Conservation (phyloP, 352 stramenopile genomes). For the Albugo candida region DNA sequence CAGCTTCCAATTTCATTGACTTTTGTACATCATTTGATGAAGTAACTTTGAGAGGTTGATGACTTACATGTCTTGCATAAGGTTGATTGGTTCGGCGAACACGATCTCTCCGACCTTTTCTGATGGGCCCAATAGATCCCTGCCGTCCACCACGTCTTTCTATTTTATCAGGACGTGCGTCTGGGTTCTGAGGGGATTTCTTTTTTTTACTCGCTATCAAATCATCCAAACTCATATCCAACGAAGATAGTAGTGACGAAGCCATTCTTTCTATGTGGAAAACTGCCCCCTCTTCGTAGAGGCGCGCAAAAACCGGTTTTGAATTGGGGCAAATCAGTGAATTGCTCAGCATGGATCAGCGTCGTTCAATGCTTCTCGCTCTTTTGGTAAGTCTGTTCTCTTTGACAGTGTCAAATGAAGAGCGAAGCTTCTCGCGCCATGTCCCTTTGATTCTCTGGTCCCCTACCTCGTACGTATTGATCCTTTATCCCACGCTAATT, state of each 20-base stretch:
- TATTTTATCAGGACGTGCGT: slow-evolving; percentile 17
- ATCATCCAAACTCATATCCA: slow-evolving; percentile 75
- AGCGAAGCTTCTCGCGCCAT: no score
- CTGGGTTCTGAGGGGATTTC: slow-evolving; percentile 17
- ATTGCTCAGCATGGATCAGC: no score
- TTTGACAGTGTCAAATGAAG: no score
- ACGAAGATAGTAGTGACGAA: slow-evolving; percentile 61
- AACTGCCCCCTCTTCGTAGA: no score
- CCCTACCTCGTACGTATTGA: slow-evolving; percentile 17
- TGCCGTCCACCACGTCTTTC: neutral
- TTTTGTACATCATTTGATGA: neutral
- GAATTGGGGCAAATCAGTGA: no score
- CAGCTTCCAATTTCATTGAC: neutral
- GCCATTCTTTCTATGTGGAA: slow-evolving; percentile 4
- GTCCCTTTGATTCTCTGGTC: slow-evolving; percentile 52
- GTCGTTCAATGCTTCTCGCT: no score
- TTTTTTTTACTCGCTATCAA: slow-evolving; percentile 61
- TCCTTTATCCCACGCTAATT: no score
- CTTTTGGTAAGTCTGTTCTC: no score
- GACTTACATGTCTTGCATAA: slow-evolving; percentile 58
- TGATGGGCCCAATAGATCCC: slow-evolving; percentile 24
- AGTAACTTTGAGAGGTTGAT: slow-evolving; percentile 1
- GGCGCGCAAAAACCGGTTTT: no score
- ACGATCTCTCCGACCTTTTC: slow-evolving; percentile 8
- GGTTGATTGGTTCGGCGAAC: slow-evolving; percentile 28